Conservation (phyloP, 2,329 filamentous ascomycete genomes). For the Calonectria pseudoreteaudii region DNA sequence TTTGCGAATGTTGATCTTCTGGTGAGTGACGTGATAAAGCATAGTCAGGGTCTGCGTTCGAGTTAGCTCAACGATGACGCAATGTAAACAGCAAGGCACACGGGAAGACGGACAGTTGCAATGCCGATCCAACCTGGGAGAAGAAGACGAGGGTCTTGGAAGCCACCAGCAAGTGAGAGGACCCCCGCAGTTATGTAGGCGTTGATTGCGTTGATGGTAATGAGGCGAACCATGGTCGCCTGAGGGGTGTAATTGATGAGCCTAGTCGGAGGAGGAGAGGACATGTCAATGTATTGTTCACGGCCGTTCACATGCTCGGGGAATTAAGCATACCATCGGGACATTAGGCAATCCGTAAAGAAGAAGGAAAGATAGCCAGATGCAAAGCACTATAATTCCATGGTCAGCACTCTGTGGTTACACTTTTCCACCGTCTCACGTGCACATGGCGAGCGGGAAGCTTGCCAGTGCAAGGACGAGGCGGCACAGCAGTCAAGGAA, state of each 20-base stretch:
- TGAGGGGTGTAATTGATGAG: constrained; percentile 86
- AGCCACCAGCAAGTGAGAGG: constrained; percentile 76
- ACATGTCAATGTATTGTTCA: neutral
- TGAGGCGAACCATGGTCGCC: constrained; percentile 82
- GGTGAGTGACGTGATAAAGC: constrained; percentile 81
- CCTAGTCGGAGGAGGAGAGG: constrained; percentile 59
- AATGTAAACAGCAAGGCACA: constrained; percentile 4
- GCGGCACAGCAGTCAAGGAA: neutral
- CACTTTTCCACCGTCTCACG: neutral
- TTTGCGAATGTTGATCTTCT: constrained; percentile 82
- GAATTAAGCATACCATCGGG: constrained; percentile 71
- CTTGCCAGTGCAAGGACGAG: neutral
- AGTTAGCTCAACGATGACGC: neutral
- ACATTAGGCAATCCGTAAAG: constrained; percentile 88
- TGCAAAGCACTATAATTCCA: constrained; percentile 71
- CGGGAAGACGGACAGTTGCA: constrained; percentile 67
- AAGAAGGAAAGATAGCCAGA: constrained; percentile 85
- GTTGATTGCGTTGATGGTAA: constrained; percentile 80
- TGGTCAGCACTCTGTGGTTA: constrained; percentile 20
- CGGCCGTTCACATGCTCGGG: neutral
- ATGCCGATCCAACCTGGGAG: constrained; percentile 84
- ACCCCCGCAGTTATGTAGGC: constrained; percentile 81
- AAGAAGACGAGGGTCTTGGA: constrained; percentile 76
- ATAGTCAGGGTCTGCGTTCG: constrained; percentile 72
- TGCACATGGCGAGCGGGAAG: neutral